Evolutionary conservation across 2,329 filamentous ascomycete genomes (phyloP).

Genomic region (Phialemonium atrogriseum): DNA sequence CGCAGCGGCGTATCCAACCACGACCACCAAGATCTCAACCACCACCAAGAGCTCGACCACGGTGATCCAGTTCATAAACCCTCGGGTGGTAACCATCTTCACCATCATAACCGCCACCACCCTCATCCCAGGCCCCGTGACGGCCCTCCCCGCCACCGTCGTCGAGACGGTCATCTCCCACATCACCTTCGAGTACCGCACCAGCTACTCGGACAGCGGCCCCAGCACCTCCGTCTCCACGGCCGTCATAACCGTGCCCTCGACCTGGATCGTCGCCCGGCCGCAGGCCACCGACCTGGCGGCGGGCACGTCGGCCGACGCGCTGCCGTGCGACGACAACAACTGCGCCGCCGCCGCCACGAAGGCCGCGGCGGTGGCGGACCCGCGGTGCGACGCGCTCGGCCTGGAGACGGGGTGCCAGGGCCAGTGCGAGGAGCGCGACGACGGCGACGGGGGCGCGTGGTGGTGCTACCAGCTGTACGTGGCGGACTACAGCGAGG

Average conservation of each 20-base stretch:
- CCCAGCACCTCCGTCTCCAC: constrained; percentile 1
- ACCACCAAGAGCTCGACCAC: constrained; percentile 1
- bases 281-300: not conserved
- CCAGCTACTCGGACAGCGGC: constrained; percentile 3
- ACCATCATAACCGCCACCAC: constrained; percentile 5
- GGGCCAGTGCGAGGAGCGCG: constrained; percentile 5
- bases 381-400: not conserved
- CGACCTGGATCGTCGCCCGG: constrained; percentile 5
- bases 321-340: not conserved
- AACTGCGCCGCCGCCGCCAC: not conserved
- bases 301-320: not conserved
- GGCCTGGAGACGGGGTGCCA: constrained; percentile 6
- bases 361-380: not conserved
- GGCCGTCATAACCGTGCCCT: constrained; percentile 3
- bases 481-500: constrained; percentile 4
- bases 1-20: too few species aligned
- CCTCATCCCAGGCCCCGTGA: not conserved
- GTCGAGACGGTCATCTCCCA: constrained; percentile 4
- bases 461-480: constrained; percentile 9
- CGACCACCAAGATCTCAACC: constrained; percentile 7
- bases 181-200: constrained; percentile 5
- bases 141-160: constrained; percentile 7
- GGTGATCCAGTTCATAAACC: constrained; percentile 4
- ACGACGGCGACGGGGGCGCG: not conserved
- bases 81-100: constrained; percentile 3